Percentiles rank a stretch among this genome's conserved stretches.
Conservation (phyloP, 78 protist species). For the Dictyostelium purpureum region DNA sequence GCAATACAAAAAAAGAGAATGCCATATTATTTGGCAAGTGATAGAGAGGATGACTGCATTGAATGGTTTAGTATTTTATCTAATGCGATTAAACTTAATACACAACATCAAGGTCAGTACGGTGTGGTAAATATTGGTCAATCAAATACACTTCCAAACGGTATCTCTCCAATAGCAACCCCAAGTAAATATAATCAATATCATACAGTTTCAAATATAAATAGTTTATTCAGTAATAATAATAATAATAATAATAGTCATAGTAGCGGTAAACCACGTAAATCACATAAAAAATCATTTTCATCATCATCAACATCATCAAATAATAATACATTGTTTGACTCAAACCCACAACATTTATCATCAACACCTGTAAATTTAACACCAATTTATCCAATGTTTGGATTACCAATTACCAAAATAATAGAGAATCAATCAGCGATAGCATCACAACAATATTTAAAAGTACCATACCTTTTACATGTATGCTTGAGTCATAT, state of each 20-base stretch:
- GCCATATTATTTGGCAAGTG: conserved; percentile 45
- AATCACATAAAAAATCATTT: conserved; percentile 20
- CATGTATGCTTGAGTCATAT: conserved; percentile 28
- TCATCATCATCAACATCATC: neutral
- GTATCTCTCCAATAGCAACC: neutral
- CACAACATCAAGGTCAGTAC: neutral
- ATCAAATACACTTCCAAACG: neutral
- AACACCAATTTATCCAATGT: conserved; percentile 14
- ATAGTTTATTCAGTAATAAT: neutral
- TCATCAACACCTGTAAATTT: neutral
- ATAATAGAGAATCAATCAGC: conserved; percentile 25
- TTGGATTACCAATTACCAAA: conserved; percentile 31
- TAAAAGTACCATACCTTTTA: conserved; percentile 35
- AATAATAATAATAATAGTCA: neutral
- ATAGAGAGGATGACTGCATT: conserved; percentile 52
- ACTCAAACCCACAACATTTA: neutral
- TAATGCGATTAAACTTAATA: neutral
- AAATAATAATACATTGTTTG: neutral
- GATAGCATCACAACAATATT: neutral
- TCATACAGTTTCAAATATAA: neutral
- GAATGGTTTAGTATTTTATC: conserved; percentile 15
- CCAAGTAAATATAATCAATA: neutral
- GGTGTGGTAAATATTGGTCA: neutral
- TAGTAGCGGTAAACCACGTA: neutral
- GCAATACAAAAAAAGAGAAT: conserved; percentile 3